Percentiles rank a stretch among this genome's conserved stretches.
Evolutionary conservation across 1,284 basidiomycete species (phyloP).

Genomic region (Sporisorium exsertum): DNA sequence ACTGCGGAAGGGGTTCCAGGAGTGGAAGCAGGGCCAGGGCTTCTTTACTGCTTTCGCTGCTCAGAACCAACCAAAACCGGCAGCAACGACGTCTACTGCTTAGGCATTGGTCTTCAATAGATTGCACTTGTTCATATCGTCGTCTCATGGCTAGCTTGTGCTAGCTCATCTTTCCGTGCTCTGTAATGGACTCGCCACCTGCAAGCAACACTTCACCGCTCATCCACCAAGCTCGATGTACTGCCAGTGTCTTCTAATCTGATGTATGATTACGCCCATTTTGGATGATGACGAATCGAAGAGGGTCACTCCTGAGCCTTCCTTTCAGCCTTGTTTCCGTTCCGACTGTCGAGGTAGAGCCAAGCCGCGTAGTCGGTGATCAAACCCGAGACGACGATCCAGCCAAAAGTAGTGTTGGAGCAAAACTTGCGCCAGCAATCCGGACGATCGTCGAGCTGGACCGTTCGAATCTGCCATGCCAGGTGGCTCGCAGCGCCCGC

Average conservation of each 20-base stretch:
- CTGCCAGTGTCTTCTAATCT: neutral
- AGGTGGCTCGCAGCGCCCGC: constrained; percentile 82
- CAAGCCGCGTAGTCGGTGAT: constrained; percentile 77
- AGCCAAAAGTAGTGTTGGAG: constrained; percentile 88
- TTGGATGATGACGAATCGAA: neutral
- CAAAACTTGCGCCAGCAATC: constrained; percentile 94
- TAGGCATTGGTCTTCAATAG: neutral
- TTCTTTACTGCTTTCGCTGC: constrained; percentile 44
- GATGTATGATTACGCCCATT: neutral
- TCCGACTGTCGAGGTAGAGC: constrained; percentile 29
- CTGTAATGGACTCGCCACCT: neutral
- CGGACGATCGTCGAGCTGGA: constrained; percentile 79
- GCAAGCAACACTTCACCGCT: neutral
- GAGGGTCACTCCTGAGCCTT: neutral
- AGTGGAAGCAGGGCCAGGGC: constrained; percentile 56
- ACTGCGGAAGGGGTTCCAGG: constrained; percentile 52
- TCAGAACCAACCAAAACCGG: constrained; percentile 18
- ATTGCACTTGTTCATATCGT: neutral
- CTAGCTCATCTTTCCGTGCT: too few relatives aligned
- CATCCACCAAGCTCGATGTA: neutral
- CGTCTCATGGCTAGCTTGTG: neutral
- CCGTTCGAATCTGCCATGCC: constrained; percentile 78
- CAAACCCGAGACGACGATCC: constrained; percentile 88
- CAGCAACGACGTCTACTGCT: constrained; percentile 5
- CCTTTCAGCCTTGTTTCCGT: neutral